Base-by-base conservation (phyloP, 768 basidiomycete genomes). In the Suillus luteus region DNA sequence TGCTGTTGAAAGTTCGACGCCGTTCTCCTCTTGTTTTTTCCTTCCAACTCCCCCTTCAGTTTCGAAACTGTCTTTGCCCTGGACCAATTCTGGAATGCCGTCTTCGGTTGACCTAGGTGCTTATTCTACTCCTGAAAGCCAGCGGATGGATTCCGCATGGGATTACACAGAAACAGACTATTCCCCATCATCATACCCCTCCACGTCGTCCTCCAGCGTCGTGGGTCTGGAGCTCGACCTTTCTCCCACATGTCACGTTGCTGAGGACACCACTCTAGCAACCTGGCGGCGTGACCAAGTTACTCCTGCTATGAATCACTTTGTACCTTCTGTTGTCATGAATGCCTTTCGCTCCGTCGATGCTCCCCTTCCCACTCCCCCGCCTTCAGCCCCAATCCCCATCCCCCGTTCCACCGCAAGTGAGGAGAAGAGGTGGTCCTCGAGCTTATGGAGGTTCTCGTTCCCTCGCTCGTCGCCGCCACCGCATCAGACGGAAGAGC, bases 1-100 rank as follows among this genome's bases (percentile, higher is more conserved):
- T 22, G 90, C 90, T 44, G 84, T 90, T 55, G 90, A 91, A 74
- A 72, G 70, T 40, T 82, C 84, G 62, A 86, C 84, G 61, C 80
- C 82, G 14, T 86, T 85, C 68, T 81, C 83, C 19, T 86, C 86
- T 1, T 82, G 84, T 61, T 86, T 83, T 67, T 86, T 82, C 68
- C 75, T 86, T 61, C 77, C 78, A 61, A 82, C 81, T 43, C 78
- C 83, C 2, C 72, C 77, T 43, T 79, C 80, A 19, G 64, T 76
- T 17, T 78, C 80, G 22, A 77, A 76, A 67, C 67, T 73, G 35
- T 79, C 78, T 37, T 65, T 75, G 7, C 71, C 74, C 33, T 75
- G 75, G 74, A 71, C 74, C 22, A 52, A 65, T 14, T 65, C 77
- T 41, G 67, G 70, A 35, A 72, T 81, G 70, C 75, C 74, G 17